A percentile compares a stretch with the other conserved stretches of the same genome.
Conservation (phyloP, 2,329 filamentous ascomycete species). For the Mycocentrospora acerina region DNA sequence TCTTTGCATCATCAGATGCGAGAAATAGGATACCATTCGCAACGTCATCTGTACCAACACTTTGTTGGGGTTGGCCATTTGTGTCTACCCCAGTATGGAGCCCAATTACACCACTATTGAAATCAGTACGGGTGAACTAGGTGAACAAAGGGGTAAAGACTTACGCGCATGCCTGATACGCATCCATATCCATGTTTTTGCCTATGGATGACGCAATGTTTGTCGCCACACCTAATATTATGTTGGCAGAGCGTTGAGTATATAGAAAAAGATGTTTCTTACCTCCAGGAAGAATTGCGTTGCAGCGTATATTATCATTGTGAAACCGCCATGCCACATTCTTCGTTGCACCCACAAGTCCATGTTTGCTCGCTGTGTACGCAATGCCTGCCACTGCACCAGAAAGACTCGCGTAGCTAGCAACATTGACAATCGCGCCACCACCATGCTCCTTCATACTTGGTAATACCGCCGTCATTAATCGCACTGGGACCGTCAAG, state of each 20-base stretch:
- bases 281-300: slow-evolving; percentile 48
- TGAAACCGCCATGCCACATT: slow-evolving; percentile 52
- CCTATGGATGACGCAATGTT: slow-evolving; percentile 27
- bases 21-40: slow-evolving; percentile 28
- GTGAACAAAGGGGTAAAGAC: too few relatives aligned
- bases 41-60: slow-evolving; percentile 24
- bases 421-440: slow-evolving; percentile 48
- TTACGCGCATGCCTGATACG: slow-evolving; percentile 23
- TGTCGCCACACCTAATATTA: too few relatives aligned
- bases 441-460: slow-evolving; percentile 44
- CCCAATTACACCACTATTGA: neutral
- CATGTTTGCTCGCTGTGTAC: slow-evolving; percentile 51
- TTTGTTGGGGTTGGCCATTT: slow-evolving; percentile 20
- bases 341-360: slow-evolving; percentile 50
- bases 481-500: slow-evolving; percentile 46
- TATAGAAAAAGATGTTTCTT: neutral
- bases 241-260: slow-evolving; percentile 1
- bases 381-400: slow-evolving; percentile 48
- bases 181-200: slow-evolving; percentile 22
- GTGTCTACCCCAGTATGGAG: slow-evolving; percentile 4
- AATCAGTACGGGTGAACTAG: neutral
- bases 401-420: slow-evolving; percentile 29
- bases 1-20: slow-evolving; percentile 27
- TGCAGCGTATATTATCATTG: slow-evolving; percentile 50
- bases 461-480: slow-evolving; percentile 50